Evolutionary conservation across 306 rosid genomes (phyloP), one percentile per base, ranked within the genome.

Genomic region (Pterocarpus macrocarpus): DNA sequence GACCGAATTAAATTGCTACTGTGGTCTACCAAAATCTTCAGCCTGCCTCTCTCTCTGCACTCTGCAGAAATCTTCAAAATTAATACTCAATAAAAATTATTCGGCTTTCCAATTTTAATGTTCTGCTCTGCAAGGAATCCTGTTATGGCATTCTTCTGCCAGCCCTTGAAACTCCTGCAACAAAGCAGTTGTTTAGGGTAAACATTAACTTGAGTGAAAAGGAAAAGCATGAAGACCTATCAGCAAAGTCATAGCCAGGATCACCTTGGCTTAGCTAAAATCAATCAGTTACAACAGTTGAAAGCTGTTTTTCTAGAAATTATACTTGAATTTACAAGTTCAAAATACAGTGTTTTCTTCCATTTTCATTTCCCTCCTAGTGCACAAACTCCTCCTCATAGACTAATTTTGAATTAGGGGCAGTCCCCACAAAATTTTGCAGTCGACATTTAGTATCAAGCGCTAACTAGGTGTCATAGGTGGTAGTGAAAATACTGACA

Each of bases 141-240:
- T 36, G 86, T 88, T 73, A 93, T 93, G 53, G 97, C 98, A 38
- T 87, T 93, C 97, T 90, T 96, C 86, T 96, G 95, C 99, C 97
- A 93, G 84, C 99, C 47, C 88, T 94, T 93, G 86, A 96, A 93
- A 88, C 97, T 93, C 95, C 98, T 94, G 88, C 80, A 84, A 66
- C 63, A 71, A 74, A 83, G 61, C 32, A 63, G 65, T 53, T 16
- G 76, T 16, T 65, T 28, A 69, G 47, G n/a, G 35, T 28, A 41
- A 47, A 22, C 14, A 62, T 35, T 62, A 39, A 65, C 73, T 80
- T 56, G 33, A 71, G 73, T 28, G 64, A 62, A 43, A 80, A 78
- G 30, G 33, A 56, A 76, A 70, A 50, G 57, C 74, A 41, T 61
- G 4, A 55, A 15, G 16, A 53, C 58, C 71, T 53, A 64, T 69